Base-by-base conservation (phyloP, 106 monocot genomes). In the Amphibolis antarctica region DNA sequence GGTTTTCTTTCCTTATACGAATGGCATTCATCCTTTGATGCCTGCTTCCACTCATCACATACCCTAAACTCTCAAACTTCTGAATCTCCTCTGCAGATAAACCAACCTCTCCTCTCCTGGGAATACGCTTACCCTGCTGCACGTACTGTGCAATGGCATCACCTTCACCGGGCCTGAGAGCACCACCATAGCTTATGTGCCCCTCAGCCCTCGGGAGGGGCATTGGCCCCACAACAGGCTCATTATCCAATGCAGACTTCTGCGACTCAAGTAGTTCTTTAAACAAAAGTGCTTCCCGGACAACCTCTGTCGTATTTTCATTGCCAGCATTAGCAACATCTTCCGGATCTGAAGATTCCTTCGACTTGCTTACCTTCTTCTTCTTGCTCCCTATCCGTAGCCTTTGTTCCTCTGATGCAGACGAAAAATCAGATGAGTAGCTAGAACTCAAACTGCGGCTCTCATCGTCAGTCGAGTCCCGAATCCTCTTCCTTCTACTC, bases 21-120 rank as follows among this genome's bases (percentile, higher is more conserved):
- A 96, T 96, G 26, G 94, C 94, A 84, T 96, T 96, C 94, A 96
- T 96, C 73, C 94, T 82, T 74, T 96, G 94, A 54, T 96, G 94
- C 71, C 94, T 85, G 66, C 94, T 96, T 12, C 94, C 94, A 65
- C 89, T 89, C 94, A 96, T 96, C 65, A 96, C 94, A 78, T 96
- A 96, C 17, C 94, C 94, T 76, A 96, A 75, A 56, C 28, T 50
- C 71, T 96, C 94, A 76, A 96, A 96, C 49, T 89, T 96, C 74
- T 78, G 78, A 36, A 96, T 96, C 65, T 96, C 94, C 0, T 96
- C 94, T 9, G 94, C 94, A 11, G 94, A 89, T 4, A 96, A 59
- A 75, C 94, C 94, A 21, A 96, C 94, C 63, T 96, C 94, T 80
- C 94, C 94, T 89, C 94, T 81, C 29, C 94, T 64, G 0, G 94